A percentile compares a stretch with the other conserved stretches of the same genome.
phyloP scores from a whole-genome alignment of 352 stramenopile species.

The Pythium periplocum region DNA sequence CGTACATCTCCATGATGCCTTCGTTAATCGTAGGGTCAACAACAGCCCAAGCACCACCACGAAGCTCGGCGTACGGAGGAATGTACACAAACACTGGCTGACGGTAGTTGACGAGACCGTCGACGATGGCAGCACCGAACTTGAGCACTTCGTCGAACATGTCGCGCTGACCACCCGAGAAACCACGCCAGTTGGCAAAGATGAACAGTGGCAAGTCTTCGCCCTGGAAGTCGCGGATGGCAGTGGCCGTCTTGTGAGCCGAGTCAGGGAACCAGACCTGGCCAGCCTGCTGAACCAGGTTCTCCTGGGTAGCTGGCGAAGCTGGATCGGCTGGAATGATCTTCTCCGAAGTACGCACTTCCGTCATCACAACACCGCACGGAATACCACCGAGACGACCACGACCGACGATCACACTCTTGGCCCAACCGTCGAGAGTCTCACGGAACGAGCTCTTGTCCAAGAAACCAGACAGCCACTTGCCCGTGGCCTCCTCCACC shows the following conservation, averaged over 20 bases:
- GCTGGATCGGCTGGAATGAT: slow-evolving; percentile 97
- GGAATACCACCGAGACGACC: slow-evolving; percentile 98
- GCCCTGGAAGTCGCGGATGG: slow-evolving; percentile 98
- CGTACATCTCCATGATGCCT: slow-evolving; percentile 99
- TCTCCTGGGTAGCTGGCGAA: slow-evolving; percentile 94
- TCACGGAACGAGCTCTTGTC: slow-evolving; percentile 99
- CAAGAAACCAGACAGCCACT: slow-evolving; percentile 94
- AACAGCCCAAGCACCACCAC: slow-evolving; percentile 98
- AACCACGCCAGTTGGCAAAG: slow-evolving; percentile 99
- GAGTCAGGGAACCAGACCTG: slow-evolving; percentile 99
- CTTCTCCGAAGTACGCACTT: slow-evolving; percentile 97
- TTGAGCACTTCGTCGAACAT: slow-evolving; percentile 99
- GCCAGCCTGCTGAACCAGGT: slow-evolving; percentile 96
- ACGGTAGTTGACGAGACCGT: slow-evolving; percentile 98
- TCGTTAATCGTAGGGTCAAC: slow-evolving; percentile 99
- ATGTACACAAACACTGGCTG: slow-evolving; percentile 99
- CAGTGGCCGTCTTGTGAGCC: slow-evolving; percentile 99
- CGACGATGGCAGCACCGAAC: slow-evolving; percentile 99
- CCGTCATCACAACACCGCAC: slow-evolving; percentile 97
- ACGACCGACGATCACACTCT: slow-evolving; percentile 98
- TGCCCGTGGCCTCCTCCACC: slow-evolving; percentile 64
- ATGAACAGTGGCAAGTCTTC: slow-evolving; percentile 99
- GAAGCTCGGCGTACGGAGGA: slow-evolving; percentile 97
- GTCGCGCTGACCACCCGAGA: slow-evolving; percentile 98
- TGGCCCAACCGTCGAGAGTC: slow-evolving; percentile 97